Base-by-base conservation (phyloP, 495 filamentous ascomycete genomes). In the Bathelium albidoporum region DNA sequence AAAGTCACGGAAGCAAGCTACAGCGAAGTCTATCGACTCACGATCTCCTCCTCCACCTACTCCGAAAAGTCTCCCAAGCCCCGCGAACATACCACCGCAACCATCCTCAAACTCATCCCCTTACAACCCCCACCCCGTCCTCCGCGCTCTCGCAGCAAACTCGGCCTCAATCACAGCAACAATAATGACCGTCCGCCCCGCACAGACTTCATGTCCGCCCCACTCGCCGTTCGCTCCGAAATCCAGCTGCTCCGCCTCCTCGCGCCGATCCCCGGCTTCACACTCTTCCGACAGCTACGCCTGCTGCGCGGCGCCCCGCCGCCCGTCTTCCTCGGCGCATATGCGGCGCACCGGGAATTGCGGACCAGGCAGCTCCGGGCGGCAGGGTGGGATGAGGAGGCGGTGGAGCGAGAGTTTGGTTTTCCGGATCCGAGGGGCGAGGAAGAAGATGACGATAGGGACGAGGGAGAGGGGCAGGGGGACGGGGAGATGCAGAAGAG, bases 391-490 rank as follows among this genome's bases (percentile, higher is more conserved):
- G 24, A 16, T 2, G 82, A 84, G 72, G 67, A 64, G 77, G 82
- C 29, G 76, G 81, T 70, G 78, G 86, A 45, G 82, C 85, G 62
- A 76, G 82, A 73, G 78, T 87, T 32, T 81, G 85, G 63, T 78
- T 77, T 78, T 68, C 87, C 86, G 7, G 87, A 91, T 66, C 87
- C 87, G 0, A 81, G 79, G 3, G 80, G 73, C 49, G 83, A 78
- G 59, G 32, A 59, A 0, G 71, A 64, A 31, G 91, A 89, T 67
- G 69, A 82, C 1, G 81, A 87, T 58, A 78, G 79, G 2, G 89
- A 94, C 41, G 75, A 85, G 26, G 95, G 92, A 9, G 91, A 96
- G 71, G 87, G 95, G 77, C 87, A 89, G 49, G 89, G 96, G 71
- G 91, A 91, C 0, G 91, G 91, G 2, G 32, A 55, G 59, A 72